These are phyloP conservation scores for Sphaerulina musiva DNA, from an alignment of 2,329 filamentous ascomycete species.

Conservation along the genomic window DNA sequence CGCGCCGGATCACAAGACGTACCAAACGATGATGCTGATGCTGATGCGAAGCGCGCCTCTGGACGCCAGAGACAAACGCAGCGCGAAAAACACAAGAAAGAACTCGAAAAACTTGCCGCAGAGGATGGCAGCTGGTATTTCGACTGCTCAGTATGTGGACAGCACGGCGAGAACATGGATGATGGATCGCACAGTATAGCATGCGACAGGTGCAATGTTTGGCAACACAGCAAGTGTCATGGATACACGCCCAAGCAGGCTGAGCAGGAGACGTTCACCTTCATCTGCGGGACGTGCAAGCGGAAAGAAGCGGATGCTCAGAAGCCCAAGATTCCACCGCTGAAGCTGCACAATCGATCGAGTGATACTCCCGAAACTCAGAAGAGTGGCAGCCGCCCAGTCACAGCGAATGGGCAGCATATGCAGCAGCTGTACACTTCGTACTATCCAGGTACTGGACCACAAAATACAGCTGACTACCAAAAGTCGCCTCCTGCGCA, in stretches of 20 bases:
- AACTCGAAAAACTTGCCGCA: conserved; percentile 62
- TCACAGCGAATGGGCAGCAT: conserved; percentile 18
- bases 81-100: conserved; percentile 71
- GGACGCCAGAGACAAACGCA: conserved; percentile 75
- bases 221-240: conserved; percentile 94
- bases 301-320: conserved; percentile 58
- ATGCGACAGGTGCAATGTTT: conserved; percentile 88
- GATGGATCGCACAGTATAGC: conserved; percentile 90
- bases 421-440: conserved; percentile 15
- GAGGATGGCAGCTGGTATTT: conserved; percentile 86
- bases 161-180: conserved; percentile 80
- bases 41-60: conserved; percentile 53
- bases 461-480: conserved; percentile 35
- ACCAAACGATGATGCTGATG: conserved; percentile 53
- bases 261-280: conserved; percentile 79
- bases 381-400: conserved; percentile 18
- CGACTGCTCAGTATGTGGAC: conserved; percentile 80
- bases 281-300: conserved; percentile 73
- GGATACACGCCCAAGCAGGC: conserved; percentile 72
- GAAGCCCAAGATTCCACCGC: conserved; percentile 55
- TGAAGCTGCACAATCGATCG: conserved; percentile 47
- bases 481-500: conserved; percentile 43
- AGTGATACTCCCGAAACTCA: conserved; percentile 24
- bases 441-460: background rate
- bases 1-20: conserved; percentile 26